Base-by-base conservation (phyloP, 83 land plant genomes). In the Picea abies region DNA sequence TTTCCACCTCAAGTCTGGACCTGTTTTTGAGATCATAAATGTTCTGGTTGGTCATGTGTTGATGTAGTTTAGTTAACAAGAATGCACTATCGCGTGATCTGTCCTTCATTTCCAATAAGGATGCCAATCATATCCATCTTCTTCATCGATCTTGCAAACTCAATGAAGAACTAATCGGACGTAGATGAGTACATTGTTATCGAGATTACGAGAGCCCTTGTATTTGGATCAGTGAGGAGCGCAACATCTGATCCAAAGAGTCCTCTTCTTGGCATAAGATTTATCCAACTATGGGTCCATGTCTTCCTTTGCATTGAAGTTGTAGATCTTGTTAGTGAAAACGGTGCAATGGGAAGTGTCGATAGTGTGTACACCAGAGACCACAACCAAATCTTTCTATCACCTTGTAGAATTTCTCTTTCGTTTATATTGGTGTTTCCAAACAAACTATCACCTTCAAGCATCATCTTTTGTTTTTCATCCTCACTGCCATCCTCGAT, bases 251-350 rank as follows among this genome's bases (percentile, higher is more conserved):
- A 89, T 12, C 63, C 60, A 56, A 91, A 89, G 4, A 92, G 87
- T 0, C 91, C 91, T 11, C 91, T 70, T 61, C 92, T 62, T 71
- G 84, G 84, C 92, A 71, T 90, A 89, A 4, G 82, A 80, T 25
- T 87, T 82, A 84, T 94, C 95, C 61, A 92, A 72, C 19, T 90
- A 41, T 2, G 95, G 95, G 61, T 94, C 97, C 15, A 79, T 44
- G 76, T 86, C 87, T 16, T 90, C 91, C 16, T 60, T 81, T 0
- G 90, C 90, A 4, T 81, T 89, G 84, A 91, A 91, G 76, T 89
- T 91, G 85, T 89, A 86, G 11, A 91, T 84, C 0, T 90, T 78
- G 67, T 78, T 84, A 25, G 44, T 20, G 81, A 89, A 84, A 29
- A 83, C 61, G 14, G 32, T 15, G 75, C 94, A 92, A 72, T 86